phyloP scores from a whole-genome alignment of 495 filamentous ascomycete genomes.

The Neurospora discreta region DNA sequence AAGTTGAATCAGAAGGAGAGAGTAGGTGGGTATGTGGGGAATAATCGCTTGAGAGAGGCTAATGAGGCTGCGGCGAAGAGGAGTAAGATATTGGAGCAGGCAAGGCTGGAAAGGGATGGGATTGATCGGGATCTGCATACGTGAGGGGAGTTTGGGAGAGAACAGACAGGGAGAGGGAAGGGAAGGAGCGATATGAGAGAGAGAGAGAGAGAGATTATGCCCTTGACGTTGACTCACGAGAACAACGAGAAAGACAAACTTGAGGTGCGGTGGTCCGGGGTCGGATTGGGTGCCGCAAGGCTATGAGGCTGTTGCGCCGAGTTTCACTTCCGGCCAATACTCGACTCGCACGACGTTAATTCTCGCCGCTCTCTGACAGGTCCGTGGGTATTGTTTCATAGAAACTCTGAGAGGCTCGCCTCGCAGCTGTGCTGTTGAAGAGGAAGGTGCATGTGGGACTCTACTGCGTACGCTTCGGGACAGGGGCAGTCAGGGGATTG shows the following conservation, averaged over 20 bases:
- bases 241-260: background rate
- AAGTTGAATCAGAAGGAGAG: slow-evolving; percentile 27
- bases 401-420: background rate
- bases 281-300: background rate
- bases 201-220: no score
- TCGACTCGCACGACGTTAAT: background rate
- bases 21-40: slow-evolving; percentile 23
- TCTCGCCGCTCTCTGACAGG: background rate
- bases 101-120: background rate
- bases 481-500: background rate
- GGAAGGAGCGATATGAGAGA: background rate
- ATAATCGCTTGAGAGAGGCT: slow-evolving; percentile 2
- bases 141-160: background rate
- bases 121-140: background rate
- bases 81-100: background rate
- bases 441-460: background rate
- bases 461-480: background rate
- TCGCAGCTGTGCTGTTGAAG: background rate
- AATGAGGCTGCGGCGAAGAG: background rate
- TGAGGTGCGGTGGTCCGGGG: background rate
- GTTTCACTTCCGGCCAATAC: background rate
- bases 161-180: no score
- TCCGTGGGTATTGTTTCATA: background rate
- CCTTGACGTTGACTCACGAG: no score
- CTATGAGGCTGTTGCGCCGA: background rate